phyloP scores from a whole-genome alignment of 2,329 filamentous ascomycete species.

The Penicillium palitans region DNA sequence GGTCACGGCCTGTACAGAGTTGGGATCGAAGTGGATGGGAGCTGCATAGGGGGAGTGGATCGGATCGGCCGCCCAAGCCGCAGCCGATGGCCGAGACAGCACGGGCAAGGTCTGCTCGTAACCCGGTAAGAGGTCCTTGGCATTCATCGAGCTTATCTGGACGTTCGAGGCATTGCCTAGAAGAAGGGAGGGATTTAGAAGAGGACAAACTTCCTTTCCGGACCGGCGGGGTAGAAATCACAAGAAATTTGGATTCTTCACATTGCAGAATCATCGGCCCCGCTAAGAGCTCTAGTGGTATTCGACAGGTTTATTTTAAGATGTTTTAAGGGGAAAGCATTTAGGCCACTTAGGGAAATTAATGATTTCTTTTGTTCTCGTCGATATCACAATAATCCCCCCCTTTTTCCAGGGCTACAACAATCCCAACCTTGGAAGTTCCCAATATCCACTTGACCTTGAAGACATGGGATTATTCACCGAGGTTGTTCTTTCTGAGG shows the following conservation, averaged over 20 bases:
- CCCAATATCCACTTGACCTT: conserved; percentile 1
- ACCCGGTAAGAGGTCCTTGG: conserved; percentile 23
- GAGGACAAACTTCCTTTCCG: conserved; percentile 6
- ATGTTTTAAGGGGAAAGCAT: background rate
- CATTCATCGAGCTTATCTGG: conserved; percentile 29
- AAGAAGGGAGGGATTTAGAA: background rate
- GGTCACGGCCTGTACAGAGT: background rate
- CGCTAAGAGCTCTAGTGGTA: conserved; percentile 22
- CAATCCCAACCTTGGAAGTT: too few species aligned
- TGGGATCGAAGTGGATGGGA: conserved; percentile 11
- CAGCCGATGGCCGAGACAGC: conserved; percentile 23
- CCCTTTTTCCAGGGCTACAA: background rate
- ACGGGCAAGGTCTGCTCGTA: conserved; percentile 34
- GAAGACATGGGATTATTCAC: background rate
- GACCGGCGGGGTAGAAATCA: conserved; percentile 16
- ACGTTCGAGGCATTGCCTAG: background rate
- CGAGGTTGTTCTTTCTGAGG: background rate
- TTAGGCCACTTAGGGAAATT: background rate
- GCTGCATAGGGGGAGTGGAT: conserved; percentile 10
- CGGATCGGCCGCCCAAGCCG: conserved; percentile 24
- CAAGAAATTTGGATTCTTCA: conserved; percentile 20
- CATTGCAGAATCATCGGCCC: conserved; percentile 18
- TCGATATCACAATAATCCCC: background rate
- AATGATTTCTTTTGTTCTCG: background rate
- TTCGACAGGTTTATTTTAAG: conserved; percentile 12